phyloP scores from a whole-genome alignment of 225 moss, liverwort and hornwort genomes.

The Physcomitrellopsis africana region DNA sequence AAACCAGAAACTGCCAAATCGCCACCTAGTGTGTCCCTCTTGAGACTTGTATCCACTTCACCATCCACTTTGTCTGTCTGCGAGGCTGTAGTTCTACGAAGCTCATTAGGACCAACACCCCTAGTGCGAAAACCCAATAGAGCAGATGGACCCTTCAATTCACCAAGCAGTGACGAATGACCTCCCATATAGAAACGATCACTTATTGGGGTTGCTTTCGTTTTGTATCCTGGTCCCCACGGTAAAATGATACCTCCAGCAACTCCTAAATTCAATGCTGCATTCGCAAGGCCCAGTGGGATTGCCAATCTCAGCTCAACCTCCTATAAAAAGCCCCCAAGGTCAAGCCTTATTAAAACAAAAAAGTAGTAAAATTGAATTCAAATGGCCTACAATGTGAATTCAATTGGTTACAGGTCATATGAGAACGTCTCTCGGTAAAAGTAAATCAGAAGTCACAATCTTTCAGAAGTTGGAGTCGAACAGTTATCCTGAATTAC shows the following conservation, averaged over 20 bases:
- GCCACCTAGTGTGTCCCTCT: slow-evolving; percentile 87
- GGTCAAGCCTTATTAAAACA: slow-evolving; percentile 15
- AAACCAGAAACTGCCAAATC: slow-evolving; percentile 93
- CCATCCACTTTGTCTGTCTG: slow-evolving; percentile 43
- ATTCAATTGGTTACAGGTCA: not conserved
- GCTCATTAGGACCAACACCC: slow-evolving; percentile 95
- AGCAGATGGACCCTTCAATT: slow-evolving; percentile 92
- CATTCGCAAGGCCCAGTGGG: slow-evolving; percentile 82
- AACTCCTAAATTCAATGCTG: slow-evolving; percentile 89
- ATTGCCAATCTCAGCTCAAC: slow-evolving; percentile 85
- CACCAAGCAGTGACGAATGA: slow-evolving; percentile 93
- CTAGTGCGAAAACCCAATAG: slow-evolving; percentile 94
- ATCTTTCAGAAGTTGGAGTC: not conserved
- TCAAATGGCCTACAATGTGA: slow-evolving; percentile 9
- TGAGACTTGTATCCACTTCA: slow-evolving; percentile 42
- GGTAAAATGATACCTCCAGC: slow-evolving; percentile 90
- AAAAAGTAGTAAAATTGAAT: slow-evolving; percentile 21
- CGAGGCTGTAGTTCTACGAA: slow-evolving; percentile 51
- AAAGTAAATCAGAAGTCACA: not conserved
- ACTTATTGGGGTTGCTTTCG: slow-evolving; percentile 83
- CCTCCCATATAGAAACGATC: slow-evolving; percentile 99
- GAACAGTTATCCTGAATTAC: not conserved
- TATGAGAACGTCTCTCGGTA: not conserved
- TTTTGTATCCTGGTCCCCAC: slow-evolving; percentile 82
- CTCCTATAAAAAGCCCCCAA: slow-evolving; percentile 65